Percentiles rank a stretch among this genome's conserved stretches.
These are phyloP conservation scores for Penicillium paneum DNA, from an alignment of 2,329 filamentous ascomycete species.

Conservation along the genomic window DNA sequence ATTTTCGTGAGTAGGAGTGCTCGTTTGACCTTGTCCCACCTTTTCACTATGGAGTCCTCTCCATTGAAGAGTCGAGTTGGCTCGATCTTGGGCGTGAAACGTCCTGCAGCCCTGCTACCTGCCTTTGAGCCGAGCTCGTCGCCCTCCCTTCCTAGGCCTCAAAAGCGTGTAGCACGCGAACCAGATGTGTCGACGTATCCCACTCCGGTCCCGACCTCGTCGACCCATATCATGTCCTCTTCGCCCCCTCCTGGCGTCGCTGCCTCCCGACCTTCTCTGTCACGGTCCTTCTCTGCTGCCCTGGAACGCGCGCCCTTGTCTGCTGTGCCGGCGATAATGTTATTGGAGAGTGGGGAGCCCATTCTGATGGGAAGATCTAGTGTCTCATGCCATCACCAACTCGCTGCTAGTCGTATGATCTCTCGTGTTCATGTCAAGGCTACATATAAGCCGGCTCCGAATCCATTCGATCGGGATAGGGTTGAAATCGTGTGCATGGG, in stretches of 20 bases:
- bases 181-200: slow-evolving; percentile 66
- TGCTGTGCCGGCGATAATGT: slow-evolving; percentile 75
- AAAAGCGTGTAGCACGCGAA: slow-evolving; percentile 48
- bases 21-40: slow-evolving; percentile 10
- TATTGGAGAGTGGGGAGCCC: slow-evolving; percentile 76
- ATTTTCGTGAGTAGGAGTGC: slow-evolving; percentile 12
- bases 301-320: slow-evolving; percentile 82
- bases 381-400: slow-evolving; percentile 91
- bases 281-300: slow-evolving; percentile 57
- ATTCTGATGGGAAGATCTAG: slow-evolving; percentile 89
- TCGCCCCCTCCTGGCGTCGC: slow-evolving; percentile 64
- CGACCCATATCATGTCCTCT: slow-evolving; percentile 83
- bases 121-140: slow-evolving; percentile 52
- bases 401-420: slow-evolving; percentile 86
- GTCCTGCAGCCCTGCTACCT: slow-evolving; percentile 47
- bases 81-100: slow-evolving; percentile 44
- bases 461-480: slow-evolving; percentile 67
- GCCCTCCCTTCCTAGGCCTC: slow-evolving; percentile 47
- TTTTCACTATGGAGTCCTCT: slow-evolving; percentile 41
- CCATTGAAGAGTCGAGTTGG: slow-evolving; percentile 34
- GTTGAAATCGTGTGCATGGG: slow-evolving; percentile 88
- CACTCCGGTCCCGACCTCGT: slow-evolving; percentile 90
- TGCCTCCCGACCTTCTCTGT: slow-evolving; percentile 52
- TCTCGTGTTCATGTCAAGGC: slow-evolving; percentile 92
- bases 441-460: slow-evolving; percentile 69